Evolutionary conservation across 2,329 filamentous ascomycete genomes (phyloP), one percentile per base, ranked within the genome.

Genomic region (Colletotrichum liaoningense): DNA sequence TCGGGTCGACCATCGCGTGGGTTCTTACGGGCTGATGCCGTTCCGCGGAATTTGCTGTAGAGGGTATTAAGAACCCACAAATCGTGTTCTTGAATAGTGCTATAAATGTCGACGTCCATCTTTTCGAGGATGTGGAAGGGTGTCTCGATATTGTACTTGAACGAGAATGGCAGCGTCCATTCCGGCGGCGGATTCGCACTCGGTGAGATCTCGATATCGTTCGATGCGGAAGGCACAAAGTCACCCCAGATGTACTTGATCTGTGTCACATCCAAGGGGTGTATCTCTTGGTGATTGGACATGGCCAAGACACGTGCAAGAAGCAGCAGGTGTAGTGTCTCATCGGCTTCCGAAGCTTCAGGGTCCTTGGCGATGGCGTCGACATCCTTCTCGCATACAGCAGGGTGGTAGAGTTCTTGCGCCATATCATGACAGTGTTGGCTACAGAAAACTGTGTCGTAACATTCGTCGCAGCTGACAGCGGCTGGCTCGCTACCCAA

Each of bases 31-130:
- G 95, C 96, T 2, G 95, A 97, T 0, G 97, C 97, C 0, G 95
- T 98, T 65, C 95, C 97, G 28, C 97, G 91, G 82, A 98, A 97
- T 81, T 98, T 98, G 76, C 94, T 91, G 81, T 96, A 97, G 5
- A 98, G 88, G 0, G 95, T 98, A 83, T 98, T 98, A 79, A 97
- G 89, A 19, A 98, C 89, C 94, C 94, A 97, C 7, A 93, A 83
- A 77, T 95, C 93, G 80, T 93, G 92, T 28, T 86, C 82, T 9
- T 83, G 83, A 4, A 92, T 81, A 0, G 83, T 84, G 16, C 85
- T 86, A 80, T 93, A 96, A 65, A 95, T 91, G 79, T 96, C 92
- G 69, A 96, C 86, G 76, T 95, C 93, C 92, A 97, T 95, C 82
- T 94, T 95, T 81, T 95, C 93, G 19, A 97, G 88, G 38, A 96